These are phyloP conservation scores for Conticribra guillardii DNA, from an alignment of 108 stramenopile genomes.

Conservation along the genomic window DNA sequence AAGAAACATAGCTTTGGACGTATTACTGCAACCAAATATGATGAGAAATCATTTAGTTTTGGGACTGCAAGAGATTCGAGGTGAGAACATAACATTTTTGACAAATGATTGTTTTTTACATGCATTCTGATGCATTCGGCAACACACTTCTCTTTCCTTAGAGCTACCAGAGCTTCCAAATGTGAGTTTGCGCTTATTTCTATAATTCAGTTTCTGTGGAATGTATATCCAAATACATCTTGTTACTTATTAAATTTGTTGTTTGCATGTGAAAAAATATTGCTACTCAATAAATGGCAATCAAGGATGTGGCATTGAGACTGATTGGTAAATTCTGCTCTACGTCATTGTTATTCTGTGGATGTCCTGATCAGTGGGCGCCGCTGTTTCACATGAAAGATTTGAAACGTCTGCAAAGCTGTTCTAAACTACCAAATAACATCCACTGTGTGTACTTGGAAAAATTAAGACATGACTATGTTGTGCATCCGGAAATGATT, in stretches of 20 bases:
- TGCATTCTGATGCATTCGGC: not conserved
- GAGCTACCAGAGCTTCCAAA: constrained; percentile 67
- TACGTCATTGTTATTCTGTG: constrained; percentile 62
- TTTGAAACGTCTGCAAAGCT: constrained; percentile 32
- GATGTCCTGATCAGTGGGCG: constrained; percentile 75
- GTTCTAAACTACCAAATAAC: constrained; percentile 37
- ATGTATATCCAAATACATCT: constrained; percentile 6
- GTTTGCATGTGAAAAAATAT: not conserved
- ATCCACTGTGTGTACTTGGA: constrained; percentile 37
- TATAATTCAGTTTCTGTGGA: not conserved
- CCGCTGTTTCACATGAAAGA: constrained; percentile 62
- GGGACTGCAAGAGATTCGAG: constrained; percentile 77
- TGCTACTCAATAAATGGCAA: not conserved
- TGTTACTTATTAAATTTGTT: not conserved
- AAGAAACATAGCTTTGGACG: constrained; percentile 52
- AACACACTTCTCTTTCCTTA: not conserved
- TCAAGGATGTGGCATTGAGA: constrained; percentile 51
- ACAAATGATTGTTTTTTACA: not conserved
- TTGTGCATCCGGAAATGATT: constrained; percentile 52
- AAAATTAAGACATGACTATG: constrained; percentile 53
- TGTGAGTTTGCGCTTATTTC: constrained; percentile 40
- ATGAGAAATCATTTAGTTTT: constrained; percentile 68
- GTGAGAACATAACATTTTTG: constrained; percentile 9
- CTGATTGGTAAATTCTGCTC: constrained; percentile 46
- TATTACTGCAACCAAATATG: constrained; percentile 55